These are phyloP conservation scores for Monilinia aucupariae DNA, from an alignment of 2,329 filamentous ascomycete genomes.

Conservation along the genomic window DNA sequence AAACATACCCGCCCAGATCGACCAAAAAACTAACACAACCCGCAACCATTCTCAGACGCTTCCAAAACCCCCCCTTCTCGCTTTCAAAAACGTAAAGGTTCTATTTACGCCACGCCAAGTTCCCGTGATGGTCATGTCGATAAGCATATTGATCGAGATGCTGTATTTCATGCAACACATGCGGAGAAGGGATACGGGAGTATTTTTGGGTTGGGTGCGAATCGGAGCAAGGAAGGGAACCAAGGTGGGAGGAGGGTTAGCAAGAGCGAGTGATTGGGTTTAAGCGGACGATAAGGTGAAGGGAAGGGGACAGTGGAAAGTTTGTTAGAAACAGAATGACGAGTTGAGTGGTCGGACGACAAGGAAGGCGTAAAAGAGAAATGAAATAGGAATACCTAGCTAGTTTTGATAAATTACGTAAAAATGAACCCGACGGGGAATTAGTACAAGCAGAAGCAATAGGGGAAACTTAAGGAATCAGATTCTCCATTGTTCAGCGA, in stretches of 20 bases:
- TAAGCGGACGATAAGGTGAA: background rate
- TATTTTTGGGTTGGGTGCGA: constrained; percentile 2
- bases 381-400: background rate
- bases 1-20: background rate
- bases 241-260: constrained; percentile 13
- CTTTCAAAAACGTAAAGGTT: constrained; percentile 65
- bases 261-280: constrained; percentile 9
- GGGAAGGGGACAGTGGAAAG: background rate
- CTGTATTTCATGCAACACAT: constrained; percentile 54
- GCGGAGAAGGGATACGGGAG: constrained; percentile 41
- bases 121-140: constrained; percentile 61
- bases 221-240: background rate
- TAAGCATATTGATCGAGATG: constrained; percentile 49
- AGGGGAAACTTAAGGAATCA: background rate
- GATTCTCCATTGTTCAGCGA: background rate
- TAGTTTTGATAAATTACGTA: constrained; percentile 1
- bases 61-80: constrained; percentile 34
- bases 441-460: background rate
- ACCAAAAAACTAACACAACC: background rate
- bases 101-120: constrained; percentile 60
- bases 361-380: constrained; percentile 6
- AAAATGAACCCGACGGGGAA: background rate
- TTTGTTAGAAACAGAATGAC: background rate
- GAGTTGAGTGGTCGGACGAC: background rate
- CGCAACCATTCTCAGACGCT: background rate